phyloP scores from a whole-genome alignment of 805 yeast species.

The Ascoidea asiatica region DNA sequence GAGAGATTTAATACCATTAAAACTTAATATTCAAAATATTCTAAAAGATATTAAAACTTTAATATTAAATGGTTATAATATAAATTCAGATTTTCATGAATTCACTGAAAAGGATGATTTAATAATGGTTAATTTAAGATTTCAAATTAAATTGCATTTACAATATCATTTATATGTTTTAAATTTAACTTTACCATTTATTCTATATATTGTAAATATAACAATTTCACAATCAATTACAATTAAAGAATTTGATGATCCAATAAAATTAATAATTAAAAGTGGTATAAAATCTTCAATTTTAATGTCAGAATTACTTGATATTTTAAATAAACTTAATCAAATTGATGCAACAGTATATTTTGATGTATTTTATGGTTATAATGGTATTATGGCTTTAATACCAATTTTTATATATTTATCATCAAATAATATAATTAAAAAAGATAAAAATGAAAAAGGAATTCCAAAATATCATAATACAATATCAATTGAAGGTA shows the following conservation, averaged over 20 bases:
- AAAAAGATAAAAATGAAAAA: conserved; percentile 10
- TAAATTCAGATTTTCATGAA: conserved; percentile 6
- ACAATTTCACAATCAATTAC: conserved; percentile 17
- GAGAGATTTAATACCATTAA: neutral
- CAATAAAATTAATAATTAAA: conserved; percentile 23
- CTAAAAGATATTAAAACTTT: conserved; percentile 8
- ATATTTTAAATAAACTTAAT: conserved; percentile 21
- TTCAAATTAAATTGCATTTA: conserved; percentile 26
- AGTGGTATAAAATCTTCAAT: conserved; percentile 29
- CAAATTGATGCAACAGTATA: conserved; percentile 31
- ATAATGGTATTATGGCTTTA: conserved; percentile 27
- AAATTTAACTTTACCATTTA: conserved; percentile 28
- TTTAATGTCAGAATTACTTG: conserved; percentile 23
- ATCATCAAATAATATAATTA: conserved; percentile 4
- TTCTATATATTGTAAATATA: conserved; percentile 23
- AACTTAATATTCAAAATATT: neutral
- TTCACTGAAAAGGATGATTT: no score
- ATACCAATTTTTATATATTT: conserved; percentile 25
- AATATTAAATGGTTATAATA: conserved; percentile 13
- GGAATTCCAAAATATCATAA: neutral
- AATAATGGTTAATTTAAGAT: conserved; percentile 16
- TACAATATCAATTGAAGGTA: neutral
- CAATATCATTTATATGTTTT: conserved; percentile 28
- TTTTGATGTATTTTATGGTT: conserved; percentile 29
- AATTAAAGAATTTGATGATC: conserved; percentile 24